Conservation (phyloP, 495 filamentous ascomycete species). For the Glonium stellatum region DNA sequence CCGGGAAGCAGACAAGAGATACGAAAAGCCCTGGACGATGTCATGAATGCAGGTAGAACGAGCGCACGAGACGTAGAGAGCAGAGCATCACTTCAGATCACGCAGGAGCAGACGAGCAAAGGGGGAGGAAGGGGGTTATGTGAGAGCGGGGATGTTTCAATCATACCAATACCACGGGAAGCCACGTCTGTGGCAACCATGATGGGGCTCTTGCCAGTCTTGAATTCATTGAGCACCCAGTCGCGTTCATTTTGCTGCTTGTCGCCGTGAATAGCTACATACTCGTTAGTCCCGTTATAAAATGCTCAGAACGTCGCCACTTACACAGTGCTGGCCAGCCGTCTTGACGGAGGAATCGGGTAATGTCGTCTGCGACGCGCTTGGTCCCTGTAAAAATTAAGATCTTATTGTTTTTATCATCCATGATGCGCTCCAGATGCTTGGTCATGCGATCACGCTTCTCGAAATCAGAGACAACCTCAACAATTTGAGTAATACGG, state of each 20-base stretch:
- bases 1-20: slow-evolving; percentile 69
- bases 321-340: slow-evolving; percentile 97
- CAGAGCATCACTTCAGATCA: slow-evolving; percentile 70
- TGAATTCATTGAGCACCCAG: slow-evolving; percentile 99
- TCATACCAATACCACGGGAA: slow-evolving; percentile 99
- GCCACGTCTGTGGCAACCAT: slow-evolving; percentile 99
- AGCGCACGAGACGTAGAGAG: slow-evolving; percentile 74
- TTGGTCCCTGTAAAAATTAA: slow-evolving; percentile 98
- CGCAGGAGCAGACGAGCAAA: slow-evolving; percentile 49
- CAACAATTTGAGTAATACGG: slow-evolving; percentile 94
- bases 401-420: slow-evolving; percentile 84
- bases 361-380: slow-evolving; percentile 96
- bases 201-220: slow-evolving; percentile 89
- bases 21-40: slow-evolving; percentile 76
- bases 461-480: slow-evolving; percentile 91
- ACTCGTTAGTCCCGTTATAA: slow-evolving; percentile 40
- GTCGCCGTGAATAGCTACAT: slow-evolving; percentile 89
- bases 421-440: slow-evolving; percentile 98
- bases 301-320: slow-evolving; percentile 31
- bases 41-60: slow-evolving; percentile 66
- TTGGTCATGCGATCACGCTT: slow-evolving; percentile 97
- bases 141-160: slow-evolving; percentile 46
- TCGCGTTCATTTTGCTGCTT: slow-evolving; percentile 99
- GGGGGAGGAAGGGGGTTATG: slow-evolving; percentile 39
- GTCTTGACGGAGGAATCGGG: slow-evolving; percentile 95